phyloP scores from a whole-genome alignment of 2,329 filamentous ascomycete species.

The Fusarium buxicola region DNA sequence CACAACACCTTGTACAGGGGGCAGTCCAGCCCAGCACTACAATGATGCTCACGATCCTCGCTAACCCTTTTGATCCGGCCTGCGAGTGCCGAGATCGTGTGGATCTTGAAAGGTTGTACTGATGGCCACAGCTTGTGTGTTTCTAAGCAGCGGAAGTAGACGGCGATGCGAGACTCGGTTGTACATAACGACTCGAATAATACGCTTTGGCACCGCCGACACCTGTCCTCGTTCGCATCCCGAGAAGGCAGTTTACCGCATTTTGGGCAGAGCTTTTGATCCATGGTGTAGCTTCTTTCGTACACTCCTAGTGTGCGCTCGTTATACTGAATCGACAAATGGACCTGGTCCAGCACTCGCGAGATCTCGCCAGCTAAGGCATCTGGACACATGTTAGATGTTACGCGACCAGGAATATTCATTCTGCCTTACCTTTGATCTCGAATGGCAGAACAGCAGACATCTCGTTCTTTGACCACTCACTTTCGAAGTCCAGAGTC shows the following conservation, averaged over 20 bases:
- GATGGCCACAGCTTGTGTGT: constrained; percentile 2
- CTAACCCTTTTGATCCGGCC: constrained; percentile 6
- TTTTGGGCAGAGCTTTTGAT: not conserved
- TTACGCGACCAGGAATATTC: too few species aligned
- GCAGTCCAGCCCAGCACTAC: constrained; percentile 4
- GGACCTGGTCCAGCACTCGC: not conserved
- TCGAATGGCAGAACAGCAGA: not conserved
- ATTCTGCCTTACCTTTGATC: not conserved
- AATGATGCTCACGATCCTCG: not conserved
- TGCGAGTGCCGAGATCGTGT: not conserved
- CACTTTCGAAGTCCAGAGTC: not conserved
- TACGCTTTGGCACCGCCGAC: not conserved
- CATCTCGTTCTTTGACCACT: not conserved
- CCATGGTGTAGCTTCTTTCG: not conserved
- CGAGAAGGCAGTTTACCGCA: not conserved
- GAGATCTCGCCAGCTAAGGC: constrained; percentile 2
- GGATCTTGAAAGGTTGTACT: constrained; percentile 3
- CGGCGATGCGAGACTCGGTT: constrained; percentile 1
- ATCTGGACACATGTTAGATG: not conserved
- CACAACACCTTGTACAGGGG: constrained; percentile 8
- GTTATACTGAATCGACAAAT: constrained; percentile 1
- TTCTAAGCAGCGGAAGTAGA: constrained; percentile 3
- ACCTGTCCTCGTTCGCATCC: not conserved
- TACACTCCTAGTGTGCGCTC: not conserved
- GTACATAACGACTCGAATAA: not conserved